These are phyloP conservation scores for Cytospora paraplurivora DNA, from an alignment of 2,329 filamentous ascomycete species.

Conservation along the genomic window DNA sequence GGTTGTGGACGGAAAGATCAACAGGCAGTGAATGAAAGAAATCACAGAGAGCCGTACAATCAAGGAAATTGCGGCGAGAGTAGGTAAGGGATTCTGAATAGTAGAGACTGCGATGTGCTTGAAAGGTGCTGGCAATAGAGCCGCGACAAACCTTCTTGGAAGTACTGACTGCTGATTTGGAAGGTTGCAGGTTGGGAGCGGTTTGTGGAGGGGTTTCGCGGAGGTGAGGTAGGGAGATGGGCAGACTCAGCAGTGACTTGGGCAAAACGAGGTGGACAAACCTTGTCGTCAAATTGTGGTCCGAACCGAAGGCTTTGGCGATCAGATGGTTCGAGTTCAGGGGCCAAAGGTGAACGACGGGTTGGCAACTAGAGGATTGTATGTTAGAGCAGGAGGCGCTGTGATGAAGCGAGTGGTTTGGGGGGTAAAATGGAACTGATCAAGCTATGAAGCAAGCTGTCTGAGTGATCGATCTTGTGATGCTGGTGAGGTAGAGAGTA, in stretches of 20 bases:
- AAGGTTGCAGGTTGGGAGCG: background rate
- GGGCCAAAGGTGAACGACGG: conserved; percentile 17
- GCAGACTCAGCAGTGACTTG: background rate
- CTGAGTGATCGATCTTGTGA: conserved; percentile 48
- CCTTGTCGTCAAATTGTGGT: conserved; percentile 21
- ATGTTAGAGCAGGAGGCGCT: conserved; percentile 40
- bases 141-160: background rate
- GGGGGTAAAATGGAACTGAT: conserved; percentile 58
- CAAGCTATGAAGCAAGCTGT: conserved; percentile 62
- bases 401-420: conserved; percentile 54
- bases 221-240: background rate
- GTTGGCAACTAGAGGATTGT: conserved; percentile 24
- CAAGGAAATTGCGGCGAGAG: background rate
- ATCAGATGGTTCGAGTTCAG: conserved; percentile 20
- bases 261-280: conserved; percentile 1
- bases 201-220: background rate
- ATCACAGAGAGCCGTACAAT: background rate
- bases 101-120: background rate
- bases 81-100: background rate
- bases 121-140: background rate
- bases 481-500: conserved; percentile 35
- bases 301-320: conserved; percentile 12
- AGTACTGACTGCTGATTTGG: background rate
- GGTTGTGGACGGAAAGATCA: background rate
- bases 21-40: background rate